A percentile compares a stretch with the other conserved stretches of the same genome.
Conservation (phyloP, 148 eudicot species). For the Camellia granthamiana region DNA sequence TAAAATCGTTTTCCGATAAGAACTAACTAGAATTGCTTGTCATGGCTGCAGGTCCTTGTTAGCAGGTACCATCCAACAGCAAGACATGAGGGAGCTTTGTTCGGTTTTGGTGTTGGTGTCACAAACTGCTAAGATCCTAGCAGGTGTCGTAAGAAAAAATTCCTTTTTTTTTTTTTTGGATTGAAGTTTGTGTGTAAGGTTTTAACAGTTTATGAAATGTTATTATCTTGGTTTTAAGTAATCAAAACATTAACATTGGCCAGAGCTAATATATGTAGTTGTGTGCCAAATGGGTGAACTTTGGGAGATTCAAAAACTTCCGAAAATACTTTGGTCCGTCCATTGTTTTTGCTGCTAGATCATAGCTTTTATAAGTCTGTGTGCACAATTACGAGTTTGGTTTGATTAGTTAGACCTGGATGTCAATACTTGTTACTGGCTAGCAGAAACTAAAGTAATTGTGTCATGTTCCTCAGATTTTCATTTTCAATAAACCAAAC, state of each 20-base stretch:
- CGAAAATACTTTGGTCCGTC: background rate
- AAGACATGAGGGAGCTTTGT: conserved; percentile 42
- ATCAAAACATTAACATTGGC: background rate
- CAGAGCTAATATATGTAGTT: background rate
- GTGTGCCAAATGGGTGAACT: background rate
- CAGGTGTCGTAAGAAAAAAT: conserved; percentile 28
- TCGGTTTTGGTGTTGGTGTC: conserved; percentile 44
- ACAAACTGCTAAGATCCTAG: conserved; percentile 30
- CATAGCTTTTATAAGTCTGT: background rate
- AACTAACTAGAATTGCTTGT: conserved; percentile 9
- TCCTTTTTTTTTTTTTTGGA: background rate
- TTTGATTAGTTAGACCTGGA: conserved; percentile 1
- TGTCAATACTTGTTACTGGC: background rate
- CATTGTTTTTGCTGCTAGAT: background rate
- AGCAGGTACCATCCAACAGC: conserved; percentile 40
- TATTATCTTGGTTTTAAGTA: background rate
- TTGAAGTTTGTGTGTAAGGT: background rate
- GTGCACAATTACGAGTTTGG: background rate
- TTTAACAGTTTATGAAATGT: background rate
- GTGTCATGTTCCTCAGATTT: background rate
- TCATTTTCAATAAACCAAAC: background rate
- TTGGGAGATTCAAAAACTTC: background rate
- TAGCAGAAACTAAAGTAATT: background rate
- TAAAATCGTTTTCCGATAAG: background rate
- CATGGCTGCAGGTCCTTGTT: conserved; percentile 41